A percentile compares a stretch with the other conserved stretches of the same genome.
Conservation (phyloP, 305 asterid genomes). For the Nicotiana rustica region DNA sequence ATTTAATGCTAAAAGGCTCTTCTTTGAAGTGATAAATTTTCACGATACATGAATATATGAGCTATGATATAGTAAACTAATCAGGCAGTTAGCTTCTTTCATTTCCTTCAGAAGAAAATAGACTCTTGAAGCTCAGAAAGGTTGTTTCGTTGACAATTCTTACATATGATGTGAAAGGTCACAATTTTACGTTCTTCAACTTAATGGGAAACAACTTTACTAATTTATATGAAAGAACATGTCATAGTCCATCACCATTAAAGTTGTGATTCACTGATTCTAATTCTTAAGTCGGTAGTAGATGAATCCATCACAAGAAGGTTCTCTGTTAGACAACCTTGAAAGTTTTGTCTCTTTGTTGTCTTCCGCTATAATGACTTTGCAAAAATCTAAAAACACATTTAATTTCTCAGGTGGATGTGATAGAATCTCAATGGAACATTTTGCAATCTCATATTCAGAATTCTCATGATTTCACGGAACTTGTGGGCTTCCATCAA, state of each 20-base stretch:
- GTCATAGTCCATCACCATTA: neutral
- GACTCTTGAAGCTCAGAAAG: conserved; percentile 1
- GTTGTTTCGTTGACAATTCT: neutral
- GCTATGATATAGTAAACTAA: neutral
- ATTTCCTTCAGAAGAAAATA: neutral
- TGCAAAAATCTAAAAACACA: conserved; percentile 20
- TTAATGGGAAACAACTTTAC: neutral
- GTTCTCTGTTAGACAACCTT: conserved; percentile 24
- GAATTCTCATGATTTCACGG: conserved; percentile 91
- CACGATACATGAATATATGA: neutral
- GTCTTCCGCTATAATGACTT: conserved; percentile 25
- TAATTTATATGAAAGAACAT: neutral
- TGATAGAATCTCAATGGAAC: conserved; percentile 98
- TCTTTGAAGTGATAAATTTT: neutral
- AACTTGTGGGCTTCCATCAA: conserved; percentile 95
- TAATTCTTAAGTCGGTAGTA: neutral
- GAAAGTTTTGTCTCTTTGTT: conserved; percentile 26
- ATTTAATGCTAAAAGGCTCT: neutral
- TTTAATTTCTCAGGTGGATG: conserved; percentile 80
- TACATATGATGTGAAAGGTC: neutral
- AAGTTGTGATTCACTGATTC: neutral
- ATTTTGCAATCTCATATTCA: conserved; percentile 89
- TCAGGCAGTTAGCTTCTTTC: conserved; percentile 18
- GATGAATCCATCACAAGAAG: neutral
- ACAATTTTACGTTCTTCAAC: neutral